Evolutionary conservation across 1,139 yeast species (phyloP), one percentile per base, ranked within the genome.

Genomic region (Nematodospora anomalae): DNA sequence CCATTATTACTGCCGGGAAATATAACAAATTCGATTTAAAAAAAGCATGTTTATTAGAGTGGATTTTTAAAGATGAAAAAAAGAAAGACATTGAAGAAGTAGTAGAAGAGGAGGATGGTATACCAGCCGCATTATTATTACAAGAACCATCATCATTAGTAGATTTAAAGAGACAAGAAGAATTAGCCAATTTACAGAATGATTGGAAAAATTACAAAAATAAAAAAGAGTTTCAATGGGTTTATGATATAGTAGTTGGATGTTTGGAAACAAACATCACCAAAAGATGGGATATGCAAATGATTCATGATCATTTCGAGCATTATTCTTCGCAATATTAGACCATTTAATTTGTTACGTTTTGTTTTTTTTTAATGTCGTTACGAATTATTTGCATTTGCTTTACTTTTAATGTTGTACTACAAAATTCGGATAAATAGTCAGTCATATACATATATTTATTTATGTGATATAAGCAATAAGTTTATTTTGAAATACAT

Each of bases 1-100:
- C 85, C 13, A 75, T 80, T 67, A 89, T 90, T 33, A 60, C 80
- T 21, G 76, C 83, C 3, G 94, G 86, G 2, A 74, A 76, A 37
- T 87, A 70, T 57, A 79, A 80, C 50, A 53, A 55, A 22, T 60
- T 58, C 2, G 68, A 70, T 11, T 61, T 83, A 43, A 48, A 51
- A 25, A 50, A 55, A 47, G 62, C 66, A 16, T 54, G 67, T 47
- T 49, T 64, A 38, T 32, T 58, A 26, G 56, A 60, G 35, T 56
- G 64, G 57, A 42, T 57, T 9, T 47, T 55, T 39, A 60, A 53
- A 3, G 18, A 16, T 0, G 30, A 27, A 40, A 47, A 44, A 2
- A 33, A 37, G 10, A 44, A 40, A 14, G 38, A 40, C 15, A 32
- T 26, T 8, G 40, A 40, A 10, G 33, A 36, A 16, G 30, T 30